A percentile compares a stretch with the other conserved stretches of the same genome.
Evolutionary conservation across 2,329 filamentous ascomycete species (phyloP).

Genomic region (Dendryphion nanum): DNA sequence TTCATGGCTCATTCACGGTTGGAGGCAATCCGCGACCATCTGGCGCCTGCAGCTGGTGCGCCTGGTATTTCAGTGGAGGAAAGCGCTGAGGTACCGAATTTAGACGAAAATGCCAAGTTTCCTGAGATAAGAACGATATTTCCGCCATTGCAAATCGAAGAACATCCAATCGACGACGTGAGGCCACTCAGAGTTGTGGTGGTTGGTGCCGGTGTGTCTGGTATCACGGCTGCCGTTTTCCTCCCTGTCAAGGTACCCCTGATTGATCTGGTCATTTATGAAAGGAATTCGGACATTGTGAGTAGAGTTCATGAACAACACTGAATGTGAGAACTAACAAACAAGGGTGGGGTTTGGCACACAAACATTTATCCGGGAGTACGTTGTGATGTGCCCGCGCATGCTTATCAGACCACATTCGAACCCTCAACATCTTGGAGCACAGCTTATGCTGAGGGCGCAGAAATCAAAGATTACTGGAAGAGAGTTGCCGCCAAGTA

Average conservation of each 20-base stretch:
- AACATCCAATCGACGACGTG: constrained; percentile 40
- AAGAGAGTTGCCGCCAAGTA: constrained; percentile 32
- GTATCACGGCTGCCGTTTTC: constrained; percentile 45
- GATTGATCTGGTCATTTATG: constrained; percentile 42
- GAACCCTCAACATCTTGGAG: constrained; percentile 39
- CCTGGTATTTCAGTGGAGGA: constrained; percentile 5
- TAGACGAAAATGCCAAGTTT: not conserved
- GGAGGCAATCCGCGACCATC: constrained; percentile 5
- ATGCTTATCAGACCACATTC: constrained; percentile 41
- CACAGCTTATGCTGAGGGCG: constrained; percentile 31
- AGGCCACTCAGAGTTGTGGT: constrained; percentile 45
- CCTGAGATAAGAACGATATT: constrained; percentile 3
- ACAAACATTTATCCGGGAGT: constrained; percentile 62
- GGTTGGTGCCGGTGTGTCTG: constrained; percentile 45
- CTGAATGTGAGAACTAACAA: not conserved
- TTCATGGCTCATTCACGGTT: not conserved
- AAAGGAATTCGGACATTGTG: constrained; percentile 42
- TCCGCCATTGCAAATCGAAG: constrained; percentile 11
- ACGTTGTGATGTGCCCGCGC: constrained; percentile 47
- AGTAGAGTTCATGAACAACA: constrained; percentile 1
- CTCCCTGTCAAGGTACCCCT: constrained; percentile 42
- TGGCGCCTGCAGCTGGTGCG: not conserved
- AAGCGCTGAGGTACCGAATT: constrained; percentile 1
- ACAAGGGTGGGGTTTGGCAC: constrained; percentile 49
- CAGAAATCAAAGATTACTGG: constrained; percentile 36